Base-by-base conservation (phyloP, 495 filamentous ascomycete species). In the Podospora didyma region DNA sequence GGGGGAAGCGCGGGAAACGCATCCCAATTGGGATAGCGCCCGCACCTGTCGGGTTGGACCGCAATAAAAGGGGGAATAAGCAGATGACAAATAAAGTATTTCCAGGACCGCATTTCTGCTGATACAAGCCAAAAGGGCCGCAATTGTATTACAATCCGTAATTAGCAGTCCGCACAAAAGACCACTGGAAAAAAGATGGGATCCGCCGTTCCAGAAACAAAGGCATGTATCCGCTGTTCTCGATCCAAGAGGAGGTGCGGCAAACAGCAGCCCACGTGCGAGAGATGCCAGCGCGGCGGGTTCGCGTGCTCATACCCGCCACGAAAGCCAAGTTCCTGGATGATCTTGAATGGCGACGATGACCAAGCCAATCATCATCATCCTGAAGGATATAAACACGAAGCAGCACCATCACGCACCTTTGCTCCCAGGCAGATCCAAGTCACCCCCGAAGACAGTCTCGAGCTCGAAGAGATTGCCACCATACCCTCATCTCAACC, bases 191-290 rank as follows among this genome's bases (percentile, higher is more conserved):
- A 17, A 54, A 34, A 23, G 22, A 54, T 54, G 41, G 22, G 41
- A 46, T 14, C 52, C 20, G 14, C 22, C 41, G n/a, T n/a, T n/a
- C 34, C 24, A 17, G 50, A 53, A 23, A 56, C 45, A 3, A 68
- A 62, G 35, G 59, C 65, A 1, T 68, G 65, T 28, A 39, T 51
- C 37, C 31, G 54, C 10, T 68, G 65, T 46, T 53, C 53, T 11
- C 46, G 26, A 12, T 47, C 62, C 2, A 68, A 68, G 47, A 59
- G 65, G 9, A 53, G 50, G 26, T 68, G 65, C 51, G 59, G 56
- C 23, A 64, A 53, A 51, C 14, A 34, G 1, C 19, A 51, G 20
- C 65, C 65, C 10, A 35, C 48, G 1, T 68, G 65, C 51, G 16
- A 34, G 16, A 57, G 65, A 14, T 68, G 65, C 34, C 6, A 12